These are phyloP conservation scores for Metahyphopichia silvanorum DNA, from an alignment of 805 yeast species.

Conservation along the genomic window DNA sequence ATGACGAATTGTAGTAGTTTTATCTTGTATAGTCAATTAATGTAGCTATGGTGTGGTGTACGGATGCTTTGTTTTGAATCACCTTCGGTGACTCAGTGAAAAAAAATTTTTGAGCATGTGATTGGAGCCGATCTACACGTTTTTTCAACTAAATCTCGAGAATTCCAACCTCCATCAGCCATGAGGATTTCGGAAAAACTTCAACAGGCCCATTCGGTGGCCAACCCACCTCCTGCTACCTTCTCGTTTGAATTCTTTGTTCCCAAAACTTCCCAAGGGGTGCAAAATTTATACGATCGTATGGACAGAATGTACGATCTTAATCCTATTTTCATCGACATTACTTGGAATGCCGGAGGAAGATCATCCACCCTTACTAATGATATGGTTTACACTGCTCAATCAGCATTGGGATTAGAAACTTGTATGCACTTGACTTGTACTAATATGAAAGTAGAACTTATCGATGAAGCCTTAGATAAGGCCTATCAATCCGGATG, in stretches of 20 bases:
- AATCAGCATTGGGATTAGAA: constrained; percentile 85
- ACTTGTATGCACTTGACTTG: constrained; percentile 99
- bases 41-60: too few species aligned
- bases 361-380: constrained; percentile 77
- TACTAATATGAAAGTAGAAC: constrained; percentile 82
- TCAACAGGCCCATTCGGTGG: constrained; percentile 37
- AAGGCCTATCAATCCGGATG: constrained; percentile 91
- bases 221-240: constrained; percentile 54
- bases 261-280: constrained; percentile 96
- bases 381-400: constrained; percentile 89
- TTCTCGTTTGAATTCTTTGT: constrained; percentile 96
- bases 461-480: constrained; percentile 80
- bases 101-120: too few species aligned
- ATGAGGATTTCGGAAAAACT: constrained; percentile 44
- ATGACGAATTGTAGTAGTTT: too few species aligned
- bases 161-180: too few species aligned
- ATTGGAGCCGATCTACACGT: too few species aligned
- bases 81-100: too few species aligned
- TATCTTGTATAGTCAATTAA: too few species aligned
- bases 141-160: too few species aligned
- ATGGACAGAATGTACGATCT: constrained; percentile 96
- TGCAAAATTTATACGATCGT: constrained; percentile 91
- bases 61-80: too few species aligned
- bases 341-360: constrained; percentile 99
- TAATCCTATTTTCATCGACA: constrained; percentile 88